Percentiles rank a stretch among this genome's conserved stretches.
phyloP scores from a whole-genome alignment of 139 green algal species.

The Dunaliella primolecta region DNA sequence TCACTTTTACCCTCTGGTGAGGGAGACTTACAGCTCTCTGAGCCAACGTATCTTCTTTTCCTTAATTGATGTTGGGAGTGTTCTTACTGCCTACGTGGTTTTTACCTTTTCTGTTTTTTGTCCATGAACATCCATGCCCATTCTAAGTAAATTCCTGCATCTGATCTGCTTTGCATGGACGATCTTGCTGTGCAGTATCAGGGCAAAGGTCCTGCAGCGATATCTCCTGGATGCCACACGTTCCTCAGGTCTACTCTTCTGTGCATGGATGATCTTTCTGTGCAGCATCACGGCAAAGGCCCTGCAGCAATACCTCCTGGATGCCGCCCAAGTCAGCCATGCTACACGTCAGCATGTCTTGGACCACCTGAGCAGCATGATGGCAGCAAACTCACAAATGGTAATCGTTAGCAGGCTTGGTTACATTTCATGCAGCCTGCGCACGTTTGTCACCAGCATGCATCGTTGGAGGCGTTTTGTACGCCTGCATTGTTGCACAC shows the following conservation, averaged over 20 bases:
- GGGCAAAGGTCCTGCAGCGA: neutral
- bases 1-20: no score
- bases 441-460: neutral
- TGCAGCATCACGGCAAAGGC: neutral
- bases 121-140: no score
- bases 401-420: neutral
- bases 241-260: no score
- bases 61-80: no score
- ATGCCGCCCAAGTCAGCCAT: neutral
- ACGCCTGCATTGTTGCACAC: neutral
- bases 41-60: no score
- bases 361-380: neutral
- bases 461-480: neutral
- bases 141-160: no score
- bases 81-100: no score
- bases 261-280: no score
- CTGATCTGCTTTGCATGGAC: no score
- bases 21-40: no score
- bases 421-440: neutral
- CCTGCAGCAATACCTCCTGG: neutral
- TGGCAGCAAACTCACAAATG: neutral
- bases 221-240: neutral
- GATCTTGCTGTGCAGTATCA: neutral
- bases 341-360: neutral
- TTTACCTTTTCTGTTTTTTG: no score